Evolutionary conservation across 139 green algal species (phyloP), one percentile per base, ranked within the genome.

Genomic region (Auxenochlorella pyrenoidosa): DNA sequence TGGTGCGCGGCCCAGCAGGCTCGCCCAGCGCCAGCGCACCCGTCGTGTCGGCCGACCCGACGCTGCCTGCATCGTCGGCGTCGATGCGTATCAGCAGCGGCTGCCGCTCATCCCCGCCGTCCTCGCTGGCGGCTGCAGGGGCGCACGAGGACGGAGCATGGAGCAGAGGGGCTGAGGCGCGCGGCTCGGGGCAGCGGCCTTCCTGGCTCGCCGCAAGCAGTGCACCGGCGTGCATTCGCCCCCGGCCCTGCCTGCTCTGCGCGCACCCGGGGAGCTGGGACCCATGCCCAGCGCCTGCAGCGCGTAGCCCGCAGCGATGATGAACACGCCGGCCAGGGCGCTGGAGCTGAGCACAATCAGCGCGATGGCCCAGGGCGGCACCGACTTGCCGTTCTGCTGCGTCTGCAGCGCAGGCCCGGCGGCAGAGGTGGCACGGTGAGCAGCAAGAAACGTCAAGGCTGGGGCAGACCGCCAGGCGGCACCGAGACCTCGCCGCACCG

Each of bases 271-370:
- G 32, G 63, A 47, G 80, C 40, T 34, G 19, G 60, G 41, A 28
- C 60, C 32, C 63, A 85, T 21, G 22, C 80, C 82, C 65, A 86
- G 66, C 8, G 82, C 82, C 66, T 79, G 66, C 66, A 86, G 82
- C 44, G 82, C 82, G 36, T 88, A 84, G 43, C 70, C 83, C 2
- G 75, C 73, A 12, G 70, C 78, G 15, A 89, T 43, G 34, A 94
- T 84, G 38, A 94, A 41, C n/a, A 90, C 60, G 71, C 82, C 84
- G 3, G 88, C 73, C 51, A 92, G 34, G 1, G 89, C 63, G 73
- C 78, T 86, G 78, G 51, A 82, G 79, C 85, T 83, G 51, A 94
- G 78, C 15, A 96, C 87, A 54, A 96, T 94, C 6, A 96, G 87
- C 16, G 88, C 66, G 16, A 92, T 88, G 30, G 80, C 89, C 93